Base-by-base conservation (phyloP, 331 rosid species). In the Acacia concinna region DNA sequence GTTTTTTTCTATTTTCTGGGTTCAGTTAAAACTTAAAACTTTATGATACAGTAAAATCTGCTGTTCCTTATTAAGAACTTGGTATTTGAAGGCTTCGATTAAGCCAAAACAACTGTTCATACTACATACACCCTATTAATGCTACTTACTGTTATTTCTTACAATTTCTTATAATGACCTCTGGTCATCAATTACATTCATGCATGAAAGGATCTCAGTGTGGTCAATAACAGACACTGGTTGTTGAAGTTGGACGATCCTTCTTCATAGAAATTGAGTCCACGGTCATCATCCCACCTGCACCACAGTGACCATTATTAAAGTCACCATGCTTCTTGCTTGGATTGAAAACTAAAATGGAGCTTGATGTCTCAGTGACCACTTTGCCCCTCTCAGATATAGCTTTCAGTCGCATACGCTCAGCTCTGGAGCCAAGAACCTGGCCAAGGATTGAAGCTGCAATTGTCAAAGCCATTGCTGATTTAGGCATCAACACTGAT, bases 381-480 rank as follows among this genome's bases (percentile, higher is more conserved):
- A 59, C 81, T 56, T 51, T 71, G 73, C 84, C 89, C 51, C 52
- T 88, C 87, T 88, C 97, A 59, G 88, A 80, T 71, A 84, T 81
- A 52, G 88, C 79, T 79, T 85, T 91, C 84, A 93, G 81, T 17
- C 94, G 90, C 49, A 88, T 60, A 18, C 89, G 88, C 78, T 93
- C 97, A 13, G 97, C 97, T 83, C 94, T 82, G 23, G 98, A 91
- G 44, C 98, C 98, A 18, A 93, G 85, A 57, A 88, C 78, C 92
- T 93, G 98, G 37, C 97, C 98, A 1, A 93, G 76, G 47, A 93
- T 83, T 25, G 98, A 91, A 20, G 98, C 97, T 34, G 85, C 88
- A 32, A 93, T 90, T 74, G 95, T 91, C 90, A 93, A 74, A 3
- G 88, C 95, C 97, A 91, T 91, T 43, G 95, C 97, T 60, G 95